Conservation (phyloP, 164 flowering plant species). For the Vitis rupestris region DNA sequence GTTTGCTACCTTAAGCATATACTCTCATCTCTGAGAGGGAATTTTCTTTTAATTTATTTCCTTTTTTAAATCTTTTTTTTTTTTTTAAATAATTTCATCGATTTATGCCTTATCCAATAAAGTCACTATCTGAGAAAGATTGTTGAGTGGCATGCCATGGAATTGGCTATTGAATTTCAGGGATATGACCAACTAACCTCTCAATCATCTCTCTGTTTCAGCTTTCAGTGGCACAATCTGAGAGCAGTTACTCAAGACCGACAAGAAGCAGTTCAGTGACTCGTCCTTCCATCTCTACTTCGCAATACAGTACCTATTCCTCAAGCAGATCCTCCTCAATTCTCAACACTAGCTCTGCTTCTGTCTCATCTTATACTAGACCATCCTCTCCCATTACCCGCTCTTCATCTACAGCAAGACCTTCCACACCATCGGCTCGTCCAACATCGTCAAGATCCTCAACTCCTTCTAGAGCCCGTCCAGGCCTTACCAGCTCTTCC, state of each 20-base stretch:
- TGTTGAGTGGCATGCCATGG: background rate
- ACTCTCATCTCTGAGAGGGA: too few species aligned
- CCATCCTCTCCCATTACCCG: constrained; percentile 80
- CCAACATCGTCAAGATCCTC: constrained; percentile 55
- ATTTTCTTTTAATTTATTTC: too few species aligned
- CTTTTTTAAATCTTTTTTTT: too few species aligned
- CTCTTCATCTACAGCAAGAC: constrained; percentile 58
- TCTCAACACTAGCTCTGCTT: constrained; percentile 88
- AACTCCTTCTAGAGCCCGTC: constrained; percentile 76
- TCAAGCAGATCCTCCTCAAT: constrained; percentile 58
- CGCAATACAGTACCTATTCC: constrained; percentile 45
- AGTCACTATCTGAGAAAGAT: background rate
- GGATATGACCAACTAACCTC: background rate
- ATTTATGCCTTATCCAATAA: too few species aligned
- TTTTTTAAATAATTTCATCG: too few species aligned
- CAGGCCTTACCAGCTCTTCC: constrained; percentile 38
- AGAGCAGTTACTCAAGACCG: constrained; percentile 58
- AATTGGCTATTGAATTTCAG: background rate
- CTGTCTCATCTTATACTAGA: constrained; percentile 77
- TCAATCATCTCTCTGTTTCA: constrained; percentile 30
- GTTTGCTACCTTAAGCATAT: background rate
- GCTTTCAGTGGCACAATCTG: constrained; percentile 79
- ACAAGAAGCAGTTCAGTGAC: constrained; percentile 84
- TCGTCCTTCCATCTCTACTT: constrained; percentile 64
- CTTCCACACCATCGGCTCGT: constrained; percentile 70